Percentiles rank a stretch among this genome's conserved stretches.
Evolutionary conservation across 495 filamentous ascomycete genomes (phyloP).

Genomic region (Aspergillus bertholletiae): DNA sequence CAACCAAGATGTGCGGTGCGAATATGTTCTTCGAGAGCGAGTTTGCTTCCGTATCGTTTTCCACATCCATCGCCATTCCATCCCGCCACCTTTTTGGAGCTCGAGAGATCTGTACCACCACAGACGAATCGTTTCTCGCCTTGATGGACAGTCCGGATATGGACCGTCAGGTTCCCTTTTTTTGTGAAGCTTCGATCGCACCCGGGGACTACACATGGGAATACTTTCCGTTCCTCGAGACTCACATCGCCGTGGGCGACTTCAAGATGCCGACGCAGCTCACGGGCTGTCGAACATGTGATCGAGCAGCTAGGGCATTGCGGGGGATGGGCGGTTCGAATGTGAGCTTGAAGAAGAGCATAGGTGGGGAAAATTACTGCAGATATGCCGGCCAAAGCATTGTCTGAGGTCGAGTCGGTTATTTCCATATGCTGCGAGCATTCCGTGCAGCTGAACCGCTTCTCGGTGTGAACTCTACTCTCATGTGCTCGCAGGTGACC

Average conservation of each 20-base stretch:
- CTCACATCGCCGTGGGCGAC: constrained; percentile 60
- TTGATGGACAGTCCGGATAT: constrained; percentile 72
- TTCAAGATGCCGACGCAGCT: constrained; percentile 67
- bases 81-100: constrained; percentile 51
- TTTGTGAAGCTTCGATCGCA: constrained; percentile 74
- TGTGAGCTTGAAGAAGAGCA: constrained; percentile 65
- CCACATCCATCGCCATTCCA: constrained; percentile 73
- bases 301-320: constrained; percentile 69
- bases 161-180: constrained; percentile 72
- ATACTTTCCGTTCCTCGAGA: constrained; percentile 58
- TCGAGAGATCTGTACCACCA: constrained; percentile 58
- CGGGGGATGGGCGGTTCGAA: constrained; percentile 65
- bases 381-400: neutral
- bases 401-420: constrained; percentile 2
- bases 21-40: constrained; percentile 76
- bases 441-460: constrained; percentile 68
- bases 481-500: constrained; percentile 67
- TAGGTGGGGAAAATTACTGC: constrained; percentile 67
- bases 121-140: constrained; percentile 67
- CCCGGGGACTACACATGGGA: constrained; percentile 58
- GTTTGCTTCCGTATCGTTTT: constrained; percentile 62
- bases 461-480: constrained; percentile 62
- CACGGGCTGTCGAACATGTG: constrained; percentile 54
- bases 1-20: constrained; percentile 69
- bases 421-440: constrained; percentile 45